A percentile compares a stretch with the other conserved stretches of the same genome.
Evolutionary conservation across 2,329 filamentous ascomycete species (phyloP).

Genomic region (Bipolaris bicolor): DNA sequence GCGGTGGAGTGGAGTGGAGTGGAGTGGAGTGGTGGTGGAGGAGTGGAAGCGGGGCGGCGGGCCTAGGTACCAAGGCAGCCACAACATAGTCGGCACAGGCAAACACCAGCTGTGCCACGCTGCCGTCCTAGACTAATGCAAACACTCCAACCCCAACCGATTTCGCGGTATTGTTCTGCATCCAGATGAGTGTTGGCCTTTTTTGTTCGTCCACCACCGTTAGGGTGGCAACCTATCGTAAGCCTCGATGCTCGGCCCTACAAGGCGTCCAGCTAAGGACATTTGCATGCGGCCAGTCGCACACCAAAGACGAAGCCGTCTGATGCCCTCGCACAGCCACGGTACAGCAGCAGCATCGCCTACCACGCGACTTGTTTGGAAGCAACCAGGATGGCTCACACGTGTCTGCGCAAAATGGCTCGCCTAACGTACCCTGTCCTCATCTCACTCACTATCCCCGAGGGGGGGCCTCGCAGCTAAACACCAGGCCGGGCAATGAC

Average conservation of each 20-base stretch:
- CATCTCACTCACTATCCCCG: slow-evolving; percentile 1
- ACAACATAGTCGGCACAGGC: slow-evolving; percentile 2
- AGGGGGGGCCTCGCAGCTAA: slow-evolving; percentile 18
- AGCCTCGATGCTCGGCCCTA: slow-evolving; percentile 14
- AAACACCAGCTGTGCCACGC: not conserved
- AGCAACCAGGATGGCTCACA: not conserved
- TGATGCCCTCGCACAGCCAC: slow-evolving; percentile 15
- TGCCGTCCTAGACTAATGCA: not conserved
- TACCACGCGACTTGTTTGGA: slow-evolving; percentile 6
- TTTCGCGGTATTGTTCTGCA: not conserved
- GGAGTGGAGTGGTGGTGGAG: not conserved
- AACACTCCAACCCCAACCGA: slow-evolving; percentile 3
- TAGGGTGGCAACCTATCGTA: slow-evolving; percentile 16
- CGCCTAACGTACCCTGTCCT: slow-evolving; percentile 14
- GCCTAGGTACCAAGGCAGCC: slow-evolving; percentile 4
- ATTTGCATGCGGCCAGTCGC: slow-evolving; percentile 2
- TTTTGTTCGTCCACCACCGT: slow-evolving; percentile 7
- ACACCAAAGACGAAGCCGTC: not conserved
- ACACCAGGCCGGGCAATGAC: slow-evolving; percentile 15
- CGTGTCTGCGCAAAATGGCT: slow-evolving; percentile 11
- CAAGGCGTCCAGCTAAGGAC: slow-evolving; percentile 11
- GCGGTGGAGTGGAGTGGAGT: slow-evolving; percentile 2
- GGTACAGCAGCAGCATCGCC: slow-evolving; percentile 6
- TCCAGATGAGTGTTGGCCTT: slow-evolving; percentile 10
- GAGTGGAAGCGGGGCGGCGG: not conserved